phyloP scores from a whole-genome alignment of 2,329 filamentous ascomycete species.

The Phaeomoniella chlamydospora region DNA sequence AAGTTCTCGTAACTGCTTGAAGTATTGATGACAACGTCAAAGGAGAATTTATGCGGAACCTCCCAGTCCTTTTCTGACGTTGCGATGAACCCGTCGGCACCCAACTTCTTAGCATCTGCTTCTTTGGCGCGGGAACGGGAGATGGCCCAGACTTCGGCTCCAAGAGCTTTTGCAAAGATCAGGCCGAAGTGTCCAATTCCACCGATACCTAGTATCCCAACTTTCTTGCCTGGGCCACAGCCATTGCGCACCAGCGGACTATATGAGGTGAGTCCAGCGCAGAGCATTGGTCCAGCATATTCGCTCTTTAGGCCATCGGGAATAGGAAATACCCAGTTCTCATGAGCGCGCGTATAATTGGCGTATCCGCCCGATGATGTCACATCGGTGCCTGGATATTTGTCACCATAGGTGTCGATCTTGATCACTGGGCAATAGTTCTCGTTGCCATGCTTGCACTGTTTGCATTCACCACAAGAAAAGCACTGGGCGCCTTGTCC shows the following conservation, averaged over 20 bases:
- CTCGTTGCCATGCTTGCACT: slow-evolving; percentile 50
- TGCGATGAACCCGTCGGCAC: slow-evolving; percentile 40
- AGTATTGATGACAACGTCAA: slow-evolving; percentile 54
- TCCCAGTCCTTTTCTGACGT: slow-evolving; percentile 42
- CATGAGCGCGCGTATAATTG: slow-evolving; percentile 56
- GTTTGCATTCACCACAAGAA: slow-evolving; percentile 44
- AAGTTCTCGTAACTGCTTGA: slow-evolving; percentile 58
- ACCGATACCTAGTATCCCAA: slow-evolving; percentile 30
- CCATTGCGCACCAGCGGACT: slow-evolving; percentile 63
- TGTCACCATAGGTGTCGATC: slow-evolving; percentile 34
- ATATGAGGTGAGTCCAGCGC: slow-evolving; percentile 67
- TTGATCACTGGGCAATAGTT: slow-evolving; percentile 46
- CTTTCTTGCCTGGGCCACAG: slow-evolving; percentile 42
- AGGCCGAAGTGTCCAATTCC: slow-evolving; percentile 58
- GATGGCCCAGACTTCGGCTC: slow-evolving; percentile 44
- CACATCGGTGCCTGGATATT: slow-evolving; percentile 16
- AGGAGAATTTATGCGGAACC: slow-evolving; percentile 35
- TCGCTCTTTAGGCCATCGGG: slow-evolving; percentile 47
- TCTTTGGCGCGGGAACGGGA: slow-evolving; percentile 44
- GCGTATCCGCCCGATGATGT: slow-evolving; percentile 43
- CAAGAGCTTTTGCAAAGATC: slow-evolving; percentile 52
- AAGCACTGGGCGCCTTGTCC: slow-evolving; percentile 53
- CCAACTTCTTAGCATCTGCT: slow-evolving; percentile 40
- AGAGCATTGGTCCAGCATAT: slow-evolving; percentile 46
- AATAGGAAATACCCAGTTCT: slow-evolving; percentile 56